Conservation (phyloP, 2,329 filamentous ascomycete genomes). For the Botrytis paeoniae region DNA sequence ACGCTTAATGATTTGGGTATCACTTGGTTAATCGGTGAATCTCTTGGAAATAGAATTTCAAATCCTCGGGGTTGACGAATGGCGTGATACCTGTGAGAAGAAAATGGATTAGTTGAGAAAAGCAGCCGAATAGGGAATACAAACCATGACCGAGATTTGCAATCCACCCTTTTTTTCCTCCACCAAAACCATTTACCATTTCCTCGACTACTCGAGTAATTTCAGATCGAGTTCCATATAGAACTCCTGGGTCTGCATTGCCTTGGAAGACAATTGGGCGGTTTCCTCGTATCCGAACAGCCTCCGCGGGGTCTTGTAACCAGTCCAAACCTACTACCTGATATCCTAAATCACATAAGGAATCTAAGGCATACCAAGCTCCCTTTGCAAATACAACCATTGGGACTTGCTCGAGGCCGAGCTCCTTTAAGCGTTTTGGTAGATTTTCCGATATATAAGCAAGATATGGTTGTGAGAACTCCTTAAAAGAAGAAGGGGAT, state of each 20-base stretch:
- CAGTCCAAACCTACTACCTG: slow-evolving; percentile 94
- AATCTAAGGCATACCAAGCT: slow-evolving; percentile 90
- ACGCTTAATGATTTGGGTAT: not conserved
- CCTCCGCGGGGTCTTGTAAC: slow-evolving; percentile 84
- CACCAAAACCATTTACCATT: slow-evolving; percentile 83
- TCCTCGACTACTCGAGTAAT: slow-evolving; percentile 80
- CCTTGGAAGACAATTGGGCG: slow-evolving; percentile 80
- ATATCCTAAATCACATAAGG: slow-evolving; percentile 84
- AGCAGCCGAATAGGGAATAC: slow-evolving; percentile 35
- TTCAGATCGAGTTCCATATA: slow-evolving; percentile 79
- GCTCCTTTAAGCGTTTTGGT: slow-evolving; percentile 68
- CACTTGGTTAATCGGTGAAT: slow-evolving; percentile 64
- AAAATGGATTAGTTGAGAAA: slow-evolving; percentile 25
- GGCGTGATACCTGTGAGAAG: slow-evolving; percentile 74
- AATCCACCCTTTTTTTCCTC: slow-evolving; percentile 88
- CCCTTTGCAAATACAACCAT: slow-evolving; percentile 99
- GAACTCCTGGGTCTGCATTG: slow-evolving; percentile 89
- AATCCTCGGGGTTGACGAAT: slow-evolving; percentile 86
- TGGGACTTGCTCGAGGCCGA: slow-evolving; percentile 76
- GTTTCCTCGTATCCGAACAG: slow-evolving; percentile 73
- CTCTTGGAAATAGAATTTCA: slow-evolving; percentile 93
- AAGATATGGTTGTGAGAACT: slow-evolving; percentile 84
- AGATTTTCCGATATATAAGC: slow-evolving; percentile 79
- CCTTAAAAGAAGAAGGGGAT: slow-evolving; percentile 76
- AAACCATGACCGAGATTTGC: slow-evolving; percentile 92